Base-by-base conservation (phyloP, 495 filamentous ascomycete genomes). In the Aspergillus haitiensis region DNA sequence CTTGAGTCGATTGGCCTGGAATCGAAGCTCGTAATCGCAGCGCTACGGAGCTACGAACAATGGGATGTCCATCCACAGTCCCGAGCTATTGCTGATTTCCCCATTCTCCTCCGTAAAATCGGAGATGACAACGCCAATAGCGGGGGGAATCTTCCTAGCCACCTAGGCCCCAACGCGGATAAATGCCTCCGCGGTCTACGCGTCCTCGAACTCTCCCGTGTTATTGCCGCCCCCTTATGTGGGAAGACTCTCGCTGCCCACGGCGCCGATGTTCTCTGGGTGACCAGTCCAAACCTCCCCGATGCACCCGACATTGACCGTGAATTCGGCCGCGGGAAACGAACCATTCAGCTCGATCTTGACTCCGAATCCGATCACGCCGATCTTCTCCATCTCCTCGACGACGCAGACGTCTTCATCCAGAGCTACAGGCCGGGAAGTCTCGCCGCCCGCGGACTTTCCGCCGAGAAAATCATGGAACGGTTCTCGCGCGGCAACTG, bases 271-370 rank as follows among this genome's bases (percentile, higher is more conserved):
- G 78, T 86, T 32, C 72, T 87, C 60, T 87, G 87, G 69, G 75
- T 89, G 46, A 88, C 86, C 2, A 82, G 78, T 11, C 79, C 83
- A 0, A 70, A 78, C 36, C 73, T 88, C 21, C 81, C 82, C 7
- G 85, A 88, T 58, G 81, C 88, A 15, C 85, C 86, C 1, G 83
- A 83, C 65, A 83, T 88, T 67, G 84, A 88, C 72, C 81, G 87
- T 13, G 85, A 88, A 59, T 80, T 83, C 64, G 87, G 87, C 67
- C 77, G 82, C 15, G 84, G 86, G 39, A 89, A 88, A 67, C 63
- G 75, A 33, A 68, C 69, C n/a, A 63, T 70, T 11, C 67, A 74
- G 39, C 60, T 89, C 21, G 78, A 88, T 61, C 78, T 89, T 9
- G 73, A 76, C 32, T 62, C 58, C 59, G 40, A 69, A 3, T 55